Conservation (phyloP, 2,329 filamentous ascomycete genomes). For the Fusarium coicis region DNA sequence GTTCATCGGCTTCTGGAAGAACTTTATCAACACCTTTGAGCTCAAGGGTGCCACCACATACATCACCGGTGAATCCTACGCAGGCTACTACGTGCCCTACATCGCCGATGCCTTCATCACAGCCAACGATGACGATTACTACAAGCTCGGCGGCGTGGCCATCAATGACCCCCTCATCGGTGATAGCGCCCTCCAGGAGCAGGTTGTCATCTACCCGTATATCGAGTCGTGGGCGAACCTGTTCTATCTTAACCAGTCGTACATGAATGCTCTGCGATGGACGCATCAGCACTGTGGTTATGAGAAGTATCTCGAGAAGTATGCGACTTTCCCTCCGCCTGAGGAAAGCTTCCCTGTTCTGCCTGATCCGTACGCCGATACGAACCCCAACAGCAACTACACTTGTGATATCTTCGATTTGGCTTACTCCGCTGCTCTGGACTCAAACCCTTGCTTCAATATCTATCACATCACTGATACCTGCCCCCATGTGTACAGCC, state of each 20-base stretch:
- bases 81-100: constrained; percentile 75
- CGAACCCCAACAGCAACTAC: constrained; percentile 44
- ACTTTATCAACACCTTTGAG: constrained; percentile 78
- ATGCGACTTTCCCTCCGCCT: constrained; percentile 75
- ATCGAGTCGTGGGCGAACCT: constrained; percentile 69
- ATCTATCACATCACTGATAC: constrained; percentile 78
- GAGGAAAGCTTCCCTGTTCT: constrained; percentile 64
- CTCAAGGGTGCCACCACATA: constrained; percentile 76
- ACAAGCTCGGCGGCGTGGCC: constrained; percentile 73
- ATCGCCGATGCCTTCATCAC: constrained; percentile 79
- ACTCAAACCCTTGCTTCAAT: constrained; percentile 82
- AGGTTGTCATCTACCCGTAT: constrained; percentile 65
- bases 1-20: constrained; percentile 82
- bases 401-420: constrained; percentile 69
- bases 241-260: constrained; percentile 72
- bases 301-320: constrained; percentile 66
- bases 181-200: constrained; percentile 55
- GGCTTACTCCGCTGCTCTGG: constrained; percentile 63
- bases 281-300: constrained; percentile 70
- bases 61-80: constrained; percentile 77
- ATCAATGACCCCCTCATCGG: constrained; percentile 78
- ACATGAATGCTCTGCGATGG: constrained; percentile 61
- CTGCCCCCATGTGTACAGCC: constrained; percentile 77
- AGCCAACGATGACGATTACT: constrained; percentile 71
- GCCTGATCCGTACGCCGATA: constrained; percentile 44